A percentile compares a stretch with the other conserved stretches of the same genome.
Conservation (phyloP, 768 basidiomycete genomes). For the Lactarius pseudohatsudake region DNA sequence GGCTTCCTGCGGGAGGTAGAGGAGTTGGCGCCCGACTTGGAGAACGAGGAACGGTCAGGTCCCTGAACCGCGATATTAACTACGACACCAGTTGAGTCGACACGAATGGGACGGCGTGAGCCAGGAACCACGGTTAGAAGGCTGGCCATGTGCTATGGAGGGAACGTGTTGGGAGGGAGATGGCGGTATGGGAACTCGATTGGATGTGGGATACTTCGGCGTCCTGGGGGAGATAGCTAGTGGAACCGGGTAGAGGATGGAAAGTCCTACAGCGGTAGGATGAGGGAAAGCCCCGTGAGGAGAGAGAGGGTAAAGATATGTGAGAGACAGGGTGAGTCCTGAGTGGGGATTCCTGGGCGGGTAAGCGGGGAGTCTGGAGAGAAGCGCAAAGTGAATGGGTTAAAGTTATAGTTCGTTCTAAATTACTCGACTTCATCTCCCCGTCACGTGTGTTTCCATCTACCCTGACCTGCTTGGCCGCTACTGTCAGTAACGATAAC, state of each 20-base stretch:
- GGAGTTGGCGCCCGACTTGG: slow-evolving; percentile 18
- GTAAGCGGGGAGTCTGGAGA: background rate
- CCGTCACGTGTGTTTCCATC: slow-evolving; percentile 18
- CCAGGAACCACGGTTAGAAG: slow-evolving; percentile 26
- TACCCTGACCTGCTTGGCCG: background rate
- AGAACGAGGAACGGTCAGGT: slow-evolving; percentile 15
- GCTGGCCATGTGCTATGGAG: slow-evolving; percentile 20
- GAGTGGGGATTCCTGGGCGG: background rate
- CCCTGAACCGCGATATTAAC: slow-evolving; percentile 24
- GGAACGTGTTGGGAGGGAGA: background rate
- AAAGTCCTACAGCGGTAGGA: slow-evolving; percentile 1
- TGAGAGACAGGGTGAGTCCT: slow-evolving; percentile 1
- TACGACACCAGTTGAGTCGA: slow-evolving; percentile 25
- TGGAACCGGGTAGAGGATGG: background rate
- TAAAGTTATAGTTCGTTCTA: slow-evolving; percentile 1
- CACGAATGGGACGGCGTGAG: slow-evolving; percentile 29
- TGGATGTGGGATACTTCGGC: background rate
- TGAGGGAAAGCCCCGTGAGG: slow-evolving; percentile 7
- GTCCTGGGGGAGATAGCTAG: slow-evolving; percentile 4
- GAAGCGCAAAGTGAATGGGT: background rate
- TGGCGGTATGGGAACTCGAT: background rate
- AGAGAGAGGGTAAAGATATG: slow-evolving; percentile 2
- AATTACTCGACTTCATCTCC: slow-evolving; percentile 7
- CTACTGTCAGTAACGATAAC: background rate
- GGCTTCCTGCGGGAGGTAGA: slow-evolving; percentile 28